A percentile compares a stretch with the other conserved stretches of the same genome.
These are phyloP conservation scores for Phallus indusiatus DNA, from an alignment of 768 basidiomycete genomes.

Conservation along the genomic window DNA sequence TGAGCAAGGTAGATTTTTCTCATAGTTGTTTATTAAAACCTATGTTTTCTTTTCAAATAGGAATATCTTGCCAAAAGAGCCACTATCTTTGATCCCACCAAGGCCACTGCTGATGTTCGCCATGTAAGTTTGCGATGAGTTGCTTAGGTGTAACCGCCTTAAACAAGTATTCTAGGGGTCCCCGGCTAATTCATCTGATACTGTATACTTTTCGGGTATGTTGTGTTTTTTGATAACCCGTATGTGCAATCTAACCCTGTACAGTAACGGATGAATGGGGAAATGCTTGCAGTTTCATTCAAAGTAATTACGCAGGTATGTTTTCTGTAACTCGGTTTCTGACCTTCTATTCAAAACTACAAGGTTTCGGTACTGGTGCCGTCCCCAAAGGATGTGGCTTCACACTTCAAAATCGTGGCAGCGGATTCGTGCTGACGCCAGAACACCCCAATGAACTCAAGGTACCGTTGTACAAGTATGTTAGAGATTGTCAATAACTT, in stretches of 20 bases:
- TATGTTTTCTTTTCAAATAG: conserved; percentile 28
- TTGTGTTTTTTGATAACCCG: neutral
- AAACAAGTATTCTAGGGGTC: conserved; percentile 45
- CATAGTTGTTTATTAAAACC: neutral
- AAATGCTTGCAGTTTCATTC: conserved; percentile 83
- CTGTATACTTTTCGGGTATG: conserved; percentile 84
- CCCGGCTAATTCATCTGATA: conserved; percentile 81
- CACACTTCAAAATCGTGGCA: conserved; percentile 90
- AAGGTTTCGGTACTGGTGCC: conserved; percentile 88
- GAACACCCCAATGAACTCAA: conserved; percentile 80
- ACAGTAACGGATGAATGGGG: conserved; percentile 79
- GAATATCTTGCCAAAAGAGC: conserved; percentile 78
- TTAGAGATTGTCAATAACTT: neutral
- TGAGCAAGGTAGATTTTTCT: conserved; percentile 58
- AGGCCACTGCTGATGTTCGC: conserved; percentile 53
- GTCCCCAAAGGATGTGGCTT: conserved; percentile 93
- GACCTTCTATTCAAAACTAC: neutral
- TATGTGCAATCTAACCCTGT: neutral
- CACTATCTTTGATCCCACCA: conserved; percentile 60
- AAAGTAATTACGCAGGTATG: conserved; percentile 78
- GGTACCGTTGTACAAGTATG: conserved; percentile 26
- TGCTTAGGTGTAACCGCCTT: conserved; percentile 2
- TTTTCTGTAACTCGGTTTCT: neutral
- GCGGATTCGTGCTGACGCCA: conserved; percentile 69
- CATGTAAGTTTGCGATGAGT: conserved; percentile 38